A percentile compares a stretch with the other conserved stretches of the same genome.
Conservation (phyloP, 768 basidiomycete genomes). For the Suillus spraguei region DNA sequence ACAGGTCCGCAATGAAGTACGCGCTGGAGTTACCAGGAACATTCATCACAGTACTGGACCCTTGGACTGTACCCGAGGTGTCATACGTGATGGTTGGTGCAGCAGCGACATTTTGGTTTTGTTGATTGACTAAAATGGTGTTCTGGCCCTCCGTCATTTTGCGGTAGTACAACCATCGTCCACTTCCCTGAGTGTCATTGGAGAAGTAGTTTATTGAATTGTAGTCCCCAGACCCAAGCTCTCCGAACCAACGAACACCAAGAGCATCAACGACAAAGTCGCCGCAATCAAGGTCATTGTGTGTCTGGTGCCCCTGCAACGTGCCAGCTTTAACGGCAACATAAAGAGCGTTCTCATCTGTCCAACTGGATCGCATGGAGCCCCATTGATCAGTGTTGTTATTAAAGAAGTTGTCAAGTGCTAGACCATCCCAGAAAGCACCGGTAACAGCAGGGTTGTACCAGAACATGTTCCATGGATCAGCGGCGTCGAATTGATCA, state of each 20-base stretch:
- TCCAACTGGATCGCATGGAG: slow-evolving; percentile 92
- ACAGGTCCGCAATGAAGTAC: slow-evolving; percentile 78
- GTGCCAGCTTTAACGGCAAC: slow-evolving; percentile 89
- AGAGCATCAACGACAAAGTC: slow-evolving; percentile 96
- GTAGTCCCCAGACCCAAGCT: slow-evolving; percentile 91
- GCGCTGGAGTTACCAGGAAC: slow-evolving; percentile 71
- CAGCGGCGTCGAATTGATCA: slow-evolving; percentile 79
- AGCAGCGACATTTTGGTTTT: slow-evolving; percentile 80
- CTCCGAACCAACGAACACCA: slow-evolving; percentile 93
- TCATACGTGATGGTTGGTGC: slow-evolving; percentile 60
- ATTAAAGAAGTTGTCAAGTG: slow-evolving; percentile 84
- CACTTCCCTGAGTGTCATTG: slow-evolving; percentile 64
- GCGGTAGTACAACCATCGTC: slow-evolving; percentile 91
- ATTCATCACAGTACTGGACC: slow-evolving; percentile 78
- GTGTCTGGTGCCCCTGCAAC: slow-evolving; percentile 84
- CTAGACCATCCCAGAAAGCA: slow-evolving; percentile 88
- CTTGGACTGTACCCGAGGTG: slow-evolving; percentile 67
- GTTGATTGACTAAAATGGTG: slow-evolving; percentile 73
- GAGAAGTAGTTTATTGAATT: slow-evolving; percentile 75
- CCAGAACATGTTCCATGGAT: slow-evolving; percentile 93
- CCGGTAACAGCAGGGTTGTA: slow-evolving; percentile 83
- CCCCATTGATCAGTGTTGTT: slow-evolving; percentile 80
- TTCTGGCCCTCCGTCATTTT: slow-evolving; percentile 99
- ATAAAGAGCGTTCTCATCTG: slow-evolving; percentile 79
- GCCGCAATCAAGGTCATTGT: slow-evolving; percentile 92